Conservation (phyloP, 2,329 filamentous ascomycete species). For the Cordyceps javanica region DNA sequence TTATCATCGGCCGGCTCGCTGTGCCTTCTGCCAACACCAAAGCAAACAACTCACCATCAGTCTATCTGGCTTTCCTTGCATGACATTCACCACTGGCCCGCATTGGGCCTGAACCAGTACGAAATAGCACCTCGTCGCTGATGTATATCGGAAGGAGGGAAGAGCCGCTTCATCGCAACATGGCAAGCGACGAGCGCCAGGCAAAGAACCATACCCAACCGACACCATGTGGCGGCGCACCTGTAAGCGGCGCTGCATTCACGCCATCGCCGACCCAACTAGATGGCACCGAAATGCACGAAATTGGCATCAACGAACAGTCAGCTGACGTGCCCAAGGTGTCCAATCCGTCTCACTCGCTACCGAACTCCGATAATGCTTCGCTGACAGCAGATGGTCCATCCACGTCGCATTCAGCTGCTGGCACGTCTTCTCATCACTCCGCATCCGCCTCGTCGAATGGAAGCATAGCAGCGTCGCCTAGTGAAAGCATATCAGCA, state of each 20-base stretch:
- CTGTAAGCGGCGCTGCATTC: neutral
- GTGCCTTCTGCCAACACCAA: neutral
- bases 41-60: neutral
- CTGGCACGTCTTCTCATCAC: neutral
- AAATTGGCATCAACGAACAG: neutral
- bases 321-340: neutral
- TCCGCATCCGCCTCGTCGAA: too few species aligned
- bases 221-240: neutral
- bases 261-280: neutral
- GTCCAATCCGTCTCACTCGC: neutral
- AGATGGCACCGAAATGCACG: neutral
- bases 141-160: neutral
- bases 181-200: neutral
- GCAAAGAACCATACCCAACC: neutral
- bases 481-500: too few species aligned
- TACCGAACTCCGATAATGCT: neutral
- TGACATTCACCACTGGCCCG: conserved; percentile 4
- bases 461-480: too few species aligned
- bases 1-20: neutral
- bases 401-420: neutral
- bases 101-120: neutral
- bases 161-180: neutral
- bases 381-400: neutral
- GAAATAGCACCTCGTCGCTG: neutral
- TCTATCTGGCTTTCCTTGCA: neutral